Percentiles rank a stretch among this genome's conserved stretches.
Evolutionary conservation across 2,329 filamentous ascomycete genomes (phyloP).

Genomic region (Colletotrichum incanum): DNA sequence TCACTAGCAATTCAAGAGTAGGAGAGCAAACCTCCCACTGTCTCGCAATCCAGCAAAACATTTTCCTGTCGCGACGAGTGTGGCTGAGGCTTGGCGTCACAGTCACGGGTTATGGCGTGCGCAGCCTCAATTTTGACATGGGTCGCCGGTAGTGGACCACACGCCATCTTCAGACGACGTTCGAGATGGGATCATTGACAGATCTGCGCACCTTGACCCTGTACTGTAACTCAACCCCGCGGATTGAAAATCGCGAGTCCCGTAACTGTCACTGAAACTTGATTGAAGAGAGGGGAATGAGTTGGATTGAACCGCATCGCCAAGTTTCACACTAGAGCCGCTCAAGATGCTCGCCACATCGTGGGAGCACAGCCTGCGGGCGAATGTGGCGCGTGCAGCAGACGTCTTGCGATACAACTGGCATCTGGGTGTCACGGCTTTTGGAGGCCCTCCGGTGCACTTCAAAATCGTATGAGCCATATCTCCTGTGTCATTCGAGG

Average conservation of each 20-base stretch:
- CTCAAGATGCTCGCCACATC: conserved; percentile 15
- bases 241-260: background rate
- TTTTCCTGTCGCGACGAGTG: background rate
- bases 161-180: background rate
- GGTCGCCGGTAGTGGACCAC: background rate
- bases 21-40: background rate
- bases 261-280: background rate
- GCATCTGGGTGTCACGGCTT: conserved; percentile 74
- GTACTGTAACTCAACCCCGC: background rate
- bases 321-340: background rate
- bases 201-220: conserved; percentile 9
- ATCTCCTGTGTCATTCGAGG: background rate
- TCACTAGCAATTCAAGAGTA: background rate
- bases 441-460: conserved; percentile 77
- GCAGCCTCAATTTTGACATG: conserved; percentile 1
- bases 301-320: background rate
- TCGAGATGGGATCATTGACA: background rate
- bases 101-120: conserved; percentile 39
- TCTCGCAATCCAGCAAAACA: conserved; percentile 2
- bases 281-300: background rate
- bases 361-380: conserved; percentile 17
- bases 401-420: conserved; percentile 54
- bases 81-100: conserved; percentile 28
- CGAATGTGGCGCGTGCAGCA: background rate
- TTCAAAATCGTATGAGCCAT: conserved; percentile 68